Evolutionary conservation across 2,329 filamentous ascomycete species (phyloP), one percentile per base, ranked within the genome.

Genomic region (Pseudomassariella vexata): DNA sequence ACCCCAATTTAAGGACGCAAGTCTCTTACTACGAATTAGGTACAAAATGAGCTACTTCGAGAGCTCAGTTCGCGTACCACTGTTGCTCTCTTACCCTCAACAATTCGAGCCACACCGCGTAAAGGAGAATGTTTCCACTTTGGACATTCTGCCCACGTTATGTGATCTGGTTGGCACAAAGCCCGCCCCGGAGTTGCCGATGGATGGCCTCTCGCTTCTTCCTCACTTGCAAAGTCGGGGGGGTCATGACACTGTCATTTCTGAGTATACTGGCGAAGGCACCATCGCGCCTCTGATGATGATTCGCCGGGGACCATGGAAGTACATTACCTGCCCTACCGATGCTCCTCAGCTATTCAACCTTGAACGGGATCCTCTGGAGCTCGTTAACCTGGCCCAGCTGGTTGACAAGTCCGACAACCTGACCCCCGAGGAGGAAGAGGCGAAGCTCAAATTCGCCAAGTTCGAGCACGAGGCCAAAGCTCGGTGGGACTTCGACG

Each of bases 41-140:
- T 89, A 95, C 69, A 95, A 95, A 72, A 95, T 95, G 89, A 87
- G 79, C 53, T 95, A 92, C 73, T 95, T 88, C 50, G 89, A 95
- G 70, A 82, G 82, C 24, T 94, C 87, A 9, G 86, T 87, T 27
- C 82, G 89, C 18, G 89, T 95, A 15, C 89, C 89, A 2, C 79
- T 95, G 54, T 69, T 95, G 43, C 73, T 95, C 55, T 82, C 87
- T 58, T 79, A 89, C 49, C 89, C 89, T 17, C 70, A 79, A 48
- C 73, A 71, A 39, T 94, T 90, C 58, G 56, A 69, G 10, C 80
- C 88, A 19, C 86, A 79, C 63, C 82, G 79, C 20, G 83, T 95
- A 18, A 70, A 73, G 12, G 70, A 90, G 57, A 94, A 89, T 43
- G 89, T 95, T 9, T 94, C 87, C 9, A 95, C 89, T 0, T 76